Evolutionary conservation across 371 early-diverging fungal genomes (phyloP), one percentile per base, ranked within the genome.

Genomic region (Globomyces sp.): DNA sequence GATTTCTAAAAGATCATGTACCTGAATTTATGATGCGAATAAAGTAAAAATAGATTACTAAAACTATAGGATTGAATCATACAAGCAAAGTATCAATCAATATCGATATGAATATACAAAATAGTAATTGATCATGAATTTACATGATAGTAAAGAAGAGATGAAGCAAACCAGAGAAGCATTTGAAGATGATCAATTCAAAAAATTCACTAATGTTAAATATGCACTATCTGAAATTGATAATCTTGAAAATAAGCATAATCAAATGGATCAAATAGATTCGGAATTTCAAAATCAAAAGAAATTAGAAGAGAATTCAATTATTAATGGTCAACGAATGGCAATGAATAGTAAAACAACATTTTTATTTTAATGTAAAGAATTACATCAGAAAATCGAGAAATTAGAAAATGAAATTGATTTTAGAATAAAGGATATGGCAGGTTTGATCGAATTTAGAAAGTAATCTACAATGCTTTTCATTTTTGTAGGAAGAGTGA

Each of bases 201-300:
- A 48, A 4, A 42, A 63, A n/a, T 63, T 48, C 50, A 47, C n/a
- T 34, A 24, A 60, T 34, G 41, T 60, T 34, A 60, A 60, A 4
- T 34, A 36, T 46, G 50, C 41, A 9, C 63, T 63, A 36, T 41
- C 5, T 4, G 50, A 63, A 9, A 63, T 63, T 47, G 63, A 63
- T 24, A 37, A 41, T 11, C 39, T 13, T 44, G 63, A 50, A 2
- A 9, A 6, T 5, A 63, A 41, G 34, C 8, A 6, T 4, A 63
- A 63, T n/a, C 24, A 63, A 50, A 63, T 63, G 63, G 50, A 45
- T 6, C 34, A 55, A 39, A 8, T 55, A 40, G 55, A 55, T 55
- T 11, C 44, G 5, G 40, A 44, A 13, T 24, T 44, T 34, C 58
- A 44, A 41, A 58, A 58, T n/a, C 13, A 41, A 10, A 58, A 39